Evolutionary conservation across 345 rosid species (phyloP).

Genomic region (Melaleuca quinquenervia): DNA sequence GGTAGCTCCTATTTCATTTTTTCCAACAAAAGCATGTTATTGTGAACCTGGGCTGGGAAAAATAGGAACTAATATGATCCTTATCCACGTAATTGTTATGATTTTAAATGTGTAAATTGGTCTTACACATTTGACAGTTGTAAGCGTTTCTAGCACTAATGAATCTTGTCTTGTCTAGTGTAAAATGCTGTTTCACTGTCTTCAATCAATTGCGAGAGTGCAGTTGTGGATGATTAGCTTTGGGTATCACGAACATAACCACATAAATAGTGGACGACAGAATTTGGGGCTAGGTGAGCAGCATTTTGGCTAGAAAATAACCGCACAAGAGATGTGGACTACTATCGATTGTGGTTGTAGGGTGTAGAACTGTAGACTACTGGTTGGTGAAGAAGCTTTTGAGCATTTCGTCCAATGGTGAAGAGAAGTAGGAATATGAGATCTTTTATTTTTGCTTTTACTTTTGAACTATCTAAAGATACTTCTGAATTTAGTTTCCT

Average conservation of each 20-base stretch:
- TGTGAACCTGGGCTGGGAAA: background rate
- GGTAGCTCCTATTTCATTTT: background rate
- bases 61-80: background rate
- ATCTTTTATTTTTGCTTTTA: background rate
- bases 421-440: background rate
- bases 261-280: background rate
- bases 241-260: background rate
- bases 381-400: background rate
- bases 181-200: background rate
- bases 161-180: background rate
- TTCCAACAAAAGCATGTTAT: background rate
- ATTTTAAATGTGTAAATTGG: background rate
- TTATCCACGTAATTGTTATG: background rate
- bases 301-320: background rate
- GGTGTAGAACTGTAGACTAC: background rate
- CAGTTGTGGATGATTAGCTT: background rate
- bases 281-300: background rate
- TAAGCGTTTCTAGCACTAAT: background rate
- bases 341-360: background rate
- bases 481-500: background rate
- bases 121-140: background rate
- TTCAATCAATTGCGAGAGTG: background rate
- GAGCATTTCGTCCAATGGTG: background rate
- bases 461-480: background rate
- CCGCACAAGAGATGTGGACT: background rate